These are phyloP conservation scores for Mycothermus thermophilus DNA, from an alignment of 495 filamentous ascomycete genomes.

Conservation along the genomic window DNA sequence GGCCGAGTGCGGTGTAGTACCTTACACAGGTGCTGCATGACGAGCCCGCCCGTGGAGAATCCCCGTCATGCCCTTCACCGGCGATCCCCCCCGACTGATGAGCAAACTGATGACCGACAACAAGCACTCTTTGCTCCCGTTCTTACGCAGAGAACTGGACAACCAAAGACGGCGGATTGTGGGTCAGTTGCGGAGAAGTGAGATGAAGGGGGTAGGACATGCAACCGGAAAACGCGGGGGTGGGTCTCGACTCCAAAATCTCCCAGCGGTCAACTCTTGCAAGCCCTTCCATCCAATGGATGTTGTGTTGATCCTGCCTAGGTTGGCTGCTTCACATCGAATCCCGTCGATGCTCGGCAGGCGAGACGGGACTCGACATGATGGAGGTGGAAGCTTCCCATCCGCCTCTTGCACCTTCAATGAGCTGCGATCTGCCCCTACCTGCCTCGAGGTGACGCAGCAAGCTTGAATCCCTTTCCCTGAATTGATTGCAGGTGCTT, in stretches of 20 bases:
- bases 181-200: conserved; percentile 1
- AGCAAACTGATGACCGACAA: background rate
- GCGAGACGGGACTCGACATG: background rate
- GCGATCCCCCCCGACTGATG: background rate
- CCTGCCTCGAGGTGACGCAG: too few species aligned
- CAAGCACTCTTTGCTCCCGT: background rate
- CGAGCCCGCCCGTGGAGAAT: too few species aligned
- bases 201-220: conserved; percentile 7
- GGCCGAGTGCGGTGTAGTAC: too few species aligned
- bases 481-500: too few species aligned
- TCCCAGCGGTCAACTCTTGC: conserved; percentile 6
- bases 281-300: background rate
- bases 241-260: conserved; percentile 8
- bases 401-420: too few species aligned
- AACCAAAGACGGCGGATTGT: background rate
- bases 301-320: too few species aligned
- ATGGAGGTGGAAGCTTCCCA: too few species aligned
- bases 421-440: too few species aligned
- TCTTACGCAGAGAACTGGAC: background rate
- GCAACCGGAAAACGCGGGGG: conserved; percentile 12
- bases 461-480: too few species aligned
- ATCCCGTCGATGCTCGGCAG: background rate
- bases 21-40: too few species aligned
- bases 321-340: background rate
- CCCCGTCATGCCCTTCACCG: too few species aligned